A percentile compares a stretch with the other conserved stretches of the same genome.
phyloP scores from a whole-genome alignment of 2,329 filamentous ascomycete species.

The Gaeumannomyces sp. region DNA sequence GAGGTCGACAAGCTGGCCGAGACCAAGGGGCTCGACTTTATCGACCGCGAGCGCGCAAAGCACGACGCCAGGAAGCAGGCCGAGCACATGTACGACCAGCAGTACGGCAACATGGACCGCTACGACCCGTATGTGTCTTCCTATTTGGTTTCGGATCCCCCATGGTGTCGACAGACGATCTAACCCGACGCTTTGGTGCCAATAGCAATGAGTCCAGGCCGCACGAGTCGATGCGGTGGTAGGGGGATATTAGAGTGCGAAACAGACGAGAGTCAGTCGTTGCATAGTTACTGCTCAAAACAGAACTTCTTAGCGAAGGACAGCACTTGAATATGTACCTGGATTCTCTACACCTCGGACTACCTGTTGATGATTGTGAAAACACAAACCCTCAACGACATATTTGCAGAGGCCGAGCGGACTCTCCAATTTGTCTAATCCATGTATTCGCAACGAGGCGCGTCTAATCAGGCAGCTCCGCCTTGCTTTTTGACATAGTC shows the following conservation, averaged over 20 bases:
- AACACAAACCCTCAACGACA: too few species aligned
- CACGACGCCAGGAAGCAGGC: slow-evolving; percentile 52
- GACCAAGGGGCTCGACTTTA: slow-evolving; percentile 58
- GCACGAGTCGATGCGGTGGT: slow-evolving; percentile 10
- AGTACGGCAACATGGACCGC: slow-evolving; percentile 47
- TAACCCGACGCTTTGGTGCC: not conserved
- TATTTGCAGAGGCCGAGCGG: too few species aligned
- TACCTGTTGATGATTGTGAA: too few species aligned
- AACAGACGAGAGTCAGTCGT: too few species aligned
- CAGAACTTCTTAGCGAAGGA: not conserved
- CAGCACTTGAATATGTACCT: not conserved
- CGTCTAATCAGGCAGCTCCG: slow-evolving; percentile 1
- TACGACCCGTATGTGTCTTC: slow-evolving; percentile 48
- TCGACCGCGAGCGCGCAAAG: slow-evolving; percentile 53
- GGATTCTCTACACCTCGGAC: too few species aligned
- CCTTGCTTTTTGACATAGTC: slow-evolving; percentile 40
- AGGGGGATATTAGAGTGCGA: not conserved
- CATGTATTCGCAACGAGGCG: not conserved
- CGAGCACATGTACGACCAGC: slow-evolving; percentile 54
- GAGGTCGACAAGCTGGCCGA: slow-evolving; percentile 73
- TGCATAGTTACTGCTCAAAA: not conserved
- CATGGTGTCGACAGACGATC: not conserved
- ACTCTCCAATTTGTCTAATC: too few species aligned
- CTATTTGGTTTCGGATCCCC: too few species aligned
- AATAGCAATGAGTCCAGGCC: slow-evolving; percentile 9